A percentile compares a stretch with the other conserved stretches of the same genome.
Conservation (phyloP, 257 asterid species). For the Galeopsis tetrahit region DNA sequence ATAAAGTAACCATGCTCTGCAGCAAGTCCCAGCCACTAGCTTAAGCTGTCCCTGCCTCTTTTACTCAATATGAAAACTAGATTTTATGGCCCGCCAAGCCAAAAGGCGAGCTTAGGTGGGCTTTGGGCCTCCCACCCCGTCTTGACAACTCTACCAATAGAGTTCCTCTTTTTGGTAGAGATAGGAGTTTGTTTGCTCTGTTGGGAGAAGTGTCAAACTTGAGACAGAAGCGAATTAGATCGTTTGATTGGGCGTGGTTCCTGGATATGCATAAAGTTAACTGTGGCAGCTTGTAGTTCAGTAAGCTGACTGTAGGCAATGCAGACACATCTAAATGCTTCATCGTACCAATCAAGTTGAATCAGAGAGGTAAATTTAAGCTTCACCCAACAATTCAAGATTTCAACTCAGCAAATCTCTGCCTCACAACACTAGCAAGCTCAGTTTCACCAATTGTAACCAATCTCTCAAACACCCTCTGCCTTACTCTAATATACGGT, state of each 20-base stretch:
- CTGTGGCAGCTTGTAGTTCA: neutral
- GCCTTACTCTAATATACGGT: constrained; percentile 52
- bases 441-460: constrained; percentile 62
- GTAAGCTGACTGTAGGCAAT: neutral
- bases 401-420: constrained; percentile 56
- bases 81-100: constrained; percentile 32
- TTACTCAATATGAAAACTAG: constrained; percentile 85
- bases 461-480: constrained; percentile 69
- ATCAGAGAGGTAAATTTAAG: neutral
- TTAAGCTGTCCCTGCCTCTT: constrained; percentile 82
- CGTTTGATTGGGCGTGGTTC: too few relatives aligned
- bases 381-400: constrained; percentile 36
- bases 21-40: constrained; percentile 81
- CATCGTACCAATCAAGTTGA: neutral
- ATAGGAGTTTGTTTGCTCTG: too few relatives aligned
- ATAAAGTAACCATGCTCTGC: constrained; percentile 81
- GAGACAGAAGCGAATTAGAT: too few relatives aligned
- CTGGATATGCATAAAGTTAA: neutral
- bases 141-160: too few relatives aligned
- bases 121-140: too few relatives aligned
- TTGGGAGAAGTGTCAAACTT: too few relatives aligned
- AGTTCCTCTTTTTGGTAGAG: too few relatives aligned
- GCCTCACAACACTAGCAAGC: constrained; percentile 66
- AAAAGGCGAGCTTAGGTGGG: too few relatives aligned
- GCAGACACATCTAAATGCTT: neutral